Evolutionary conservation across 73 alveolate species (phyloP), one percentile per base, ranked within the genome.

Genomic region (Urostyla sp.): DNA sequence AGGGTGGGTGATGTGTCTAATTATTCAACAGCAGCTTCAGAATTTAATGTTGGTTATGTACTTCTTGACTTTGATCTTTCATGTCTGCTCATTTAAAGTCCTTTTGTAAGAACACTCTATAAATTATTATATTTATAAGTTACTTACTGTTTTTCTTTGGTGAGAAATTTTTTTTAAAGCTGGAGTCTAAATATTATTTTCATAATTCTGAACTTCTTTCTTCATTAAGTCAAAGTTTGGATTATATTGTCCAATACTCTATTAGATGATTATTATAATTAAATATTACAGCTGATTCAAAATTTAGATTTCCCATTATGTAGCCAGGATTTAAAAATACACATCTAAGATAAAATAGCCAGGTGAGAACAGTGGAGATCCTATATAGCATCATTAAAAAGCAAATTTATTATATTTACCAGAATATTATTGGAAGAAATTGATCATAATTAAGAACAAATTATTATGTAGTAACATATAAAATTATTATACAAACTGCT

Each of bases 31-130:
- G 80, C 44, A n/a, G 7, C 23, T 66, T 37, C 80, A 20, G 66
- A 20, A 20, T 13, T 50, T 7, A 8, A 13, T 13, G 28, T 13
- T 20, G 18, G 8, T 8, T 3, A 28, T 6, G 43, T 15, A 3
- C 20, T 31, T n/a, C 43, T 37, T 11, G 80, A 66, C 46, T 66
- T 66, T 13, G 37, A 40, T 40, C 80, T 37, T 40, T 66, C 80
- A 43, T 66, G 80, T 44, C 80, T 66, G 52, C 80, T 66, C 7
- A 66, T 66, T 44, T 66, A 27, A 11, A 66, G 48, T 2, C 80
- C 80, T 44, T 66, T 66, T 1, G 80, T 66, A 18, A 66, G 27
- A 43, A 66, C 80, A 28, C 80, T 66, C 80, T 66, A 27, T 43
- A 66, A 1, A 36, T 15, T 31, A 66, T 8, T 31, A 24, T 34